Evolutionary conservation across 768 basidiomycete species (phyloP).

Genomic region (Cantharellus cinnabarinus): DNA sequence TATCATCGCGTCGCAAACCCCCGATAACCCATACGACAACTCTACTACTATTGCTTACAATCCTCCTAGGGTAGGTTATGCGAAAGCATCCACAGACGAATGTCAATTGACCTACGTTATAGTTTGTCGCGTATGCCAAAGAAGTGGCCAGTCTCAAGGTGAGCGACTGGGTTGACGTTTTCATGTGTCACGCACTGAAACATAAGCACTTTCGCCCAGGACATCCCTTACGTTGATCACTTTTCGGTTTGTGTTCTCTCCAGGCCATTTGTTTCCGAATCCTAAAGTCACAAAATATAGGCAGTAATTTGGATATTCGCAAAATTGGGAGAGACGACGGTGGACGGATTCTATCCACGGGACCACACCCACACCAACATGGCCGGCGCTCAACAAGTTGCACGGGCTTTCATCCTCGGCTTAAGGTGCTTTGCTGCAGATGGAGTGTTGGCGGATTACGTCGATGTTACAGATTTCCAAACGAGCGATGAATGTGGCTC

Average conservation of each 20-base stretch:
- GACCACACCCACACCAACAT: conserved; percentile 29
- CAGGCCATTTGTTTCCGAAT: not conserved
- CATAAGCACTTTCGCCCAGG: not conserved
- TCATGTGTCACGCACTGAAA: not conserved
- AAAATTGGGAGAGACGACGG: not conserved
- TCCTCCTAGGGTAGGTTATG: conserved; percentile 18
- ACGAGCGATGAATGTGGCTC: too few relatives aligned
- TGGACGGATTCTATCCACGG: conserved; percentile 21
- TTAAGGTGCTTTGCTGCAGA: conserved; percentile 16
- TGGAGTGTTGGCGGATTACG: not conserved
- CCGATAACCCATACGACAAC: conserved; percentile 23
- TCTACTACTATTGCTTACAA: conserved; percentile 15
- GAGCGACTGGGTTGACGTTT: not conserved
- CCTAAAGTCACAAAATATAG: not conserved
- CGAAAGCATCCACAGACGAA: not conserved
- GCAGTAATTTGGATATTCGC: not conserved
- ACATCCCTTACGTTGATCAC: not conserved
- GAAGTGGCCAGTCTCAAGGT: not conserved
- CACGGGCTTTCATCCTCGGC: conserved; percentile 28
- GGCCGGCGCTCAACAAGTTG: conserved; percentile 27
- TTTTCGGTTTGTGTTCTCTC: not conserved
- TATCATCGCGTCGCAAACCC: conserved; percentile 30
- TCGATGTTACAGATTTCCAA: not conserved
- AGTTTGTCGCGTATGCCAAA: not conserved
- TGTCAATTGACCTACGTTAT: not conserved